Evolutionary conservation across 768 basidiomycete genomes (phyloP), one percentile per base, ranked within the genome.

Genomic region (Leccinum truebloodii): DNA sequence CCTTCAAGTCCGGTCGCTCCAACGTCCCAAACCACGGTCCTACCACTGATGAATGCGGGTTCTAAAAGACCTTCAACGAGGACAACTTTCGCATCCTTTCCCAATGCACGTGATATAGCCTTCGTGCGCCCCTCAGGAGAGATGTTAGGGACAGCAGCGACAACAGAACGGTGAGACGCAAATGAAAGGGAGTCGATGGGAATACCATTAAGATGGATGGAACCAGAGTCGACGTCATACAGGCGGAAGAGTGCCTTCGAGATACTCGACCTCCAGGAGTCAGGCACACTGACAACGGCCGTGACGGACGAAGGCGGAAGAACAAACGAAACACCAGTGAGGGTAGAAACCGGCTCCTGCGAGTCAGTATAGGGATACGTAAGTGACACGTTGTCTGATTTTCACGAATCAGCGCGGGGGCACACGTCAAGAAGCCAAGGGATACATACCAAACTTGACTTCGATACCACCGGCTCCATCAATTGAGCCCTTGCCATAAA

Each of bases 121-220:
- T 60, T 63, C 6, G 58, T 26, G n/a, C 71, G 72, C 10, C 46
- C 55, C 37, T 68, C 71, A 7, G 64, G 22, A 37, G 24, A 81
- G 65, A 94, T 92, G 70, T 97, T 93, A 1, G 96, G 95, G 2
- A 98, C 92, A 26, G 94, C 91, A 18, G 94, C 94, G 61, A 98
- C 92, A 0, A 90, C 83, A 63, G 85, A 82, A 35, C 95, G 82
- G 22, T 97, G 75, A 57, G 88, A 90, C 34, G 81, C 76, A 69
- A 95, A 92, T 0, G 94, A 95, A 6, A 98, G 84, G 60, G 95
- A 86, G 35, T 90, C 86, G 57, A 98, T 90, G 67, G 97, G 92
- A 67, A 90, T 82, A 5, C 90, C 92, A 66, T 97, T 94, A 61
- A 96, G 86, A 51, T 86, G 75, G 65, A 96, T 94, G 44, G 88